Conservation (phyloP, 192 early-diverging fungal species). For the Entophlyctis helioformis region DNA sequence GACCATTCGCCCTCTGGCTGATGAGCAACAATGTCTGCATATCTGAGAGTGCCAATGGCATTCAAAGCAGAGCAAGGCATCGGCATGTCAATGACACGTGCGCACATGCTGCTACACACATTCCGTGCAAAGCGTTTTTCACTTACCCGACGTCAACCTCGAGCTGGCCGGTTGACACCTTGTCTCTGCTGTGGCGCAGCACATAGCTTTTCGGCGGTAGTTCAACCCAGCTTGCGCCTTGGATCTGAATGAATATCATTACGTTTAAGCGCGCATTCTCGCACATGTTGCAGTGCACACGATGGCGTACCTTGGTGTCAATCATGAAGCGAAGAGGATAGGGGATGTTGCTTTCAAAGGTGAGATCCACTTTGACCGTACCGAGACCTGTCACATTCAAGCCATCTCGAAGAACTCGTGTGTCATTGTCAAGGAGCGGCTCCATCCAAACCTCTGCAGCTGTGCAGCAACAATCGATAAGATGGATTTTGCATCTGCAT, state of each 20-base stretch:
- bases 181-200: conserved; percentile 17
- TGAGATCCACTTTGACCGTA: conserved; percentile 29
- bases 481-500: no score
- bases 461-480: background rate
- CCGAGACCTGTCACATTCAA: conserved; percentile 46
- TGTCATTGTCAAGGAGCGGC: no score
- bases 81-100: no score
- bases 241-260: conserved; percentile 29
- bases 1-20: conserved; percentile 84
- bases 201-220: conserved; percentile 64
- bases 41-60: no score
- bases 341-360: conserved; percentile 82
- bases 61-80: no score
- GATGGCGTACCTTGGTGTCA: conserved; percentile 56
- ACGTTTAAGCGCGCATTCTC: background rate
- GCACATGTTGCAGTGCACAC: no score
- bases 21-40: conserved; percentile 68
- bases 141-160: conserved; percentile 65
- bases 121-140: background rate
- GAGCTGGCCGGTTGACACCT: conserved; percentile 56
- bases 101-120: no score
- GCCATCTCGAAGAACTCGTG: conserved; percentile 34
- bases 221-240: conserved; percentile 88
- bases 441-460: no score
- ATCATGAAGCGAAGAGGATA: conserved; percentile 93